Evolutionary conservation across 1,284 basidiomycete species (phyloP).

Genomic region (Ustilago nuda): DNA sequence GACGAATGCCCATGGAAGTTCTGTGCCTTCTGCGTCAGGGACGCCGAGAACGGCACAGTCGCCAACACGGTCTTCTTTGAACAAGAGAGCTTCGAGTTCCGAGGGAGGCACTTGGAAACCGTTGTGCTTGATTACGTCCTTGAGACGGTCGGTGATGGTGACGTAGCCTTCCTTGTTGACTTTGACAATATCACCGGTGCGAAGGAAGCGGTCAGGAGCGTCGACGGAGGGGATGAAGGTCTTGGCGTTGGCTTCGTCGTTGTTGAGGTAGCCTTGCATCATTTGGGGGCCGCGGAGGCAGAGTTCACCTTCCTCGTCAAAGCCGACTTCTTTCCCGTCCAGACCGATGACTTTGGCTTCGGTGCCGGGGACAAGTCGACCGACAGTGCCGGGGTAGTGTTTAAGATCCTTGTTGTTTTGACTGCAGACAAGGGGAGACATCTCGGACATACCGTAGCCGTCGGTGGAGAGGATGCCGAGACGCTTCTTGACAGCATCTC

Average conservation of each 20-base stretch:
- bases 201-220: slow-evolving; percentile 49
- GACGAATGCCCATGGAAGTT: slow-evolving; percentile 61
- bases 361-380: slow-evolving; percentile 61
- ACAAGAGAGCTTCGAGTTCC: slow-evolving; percentile 62
- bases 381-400: slow-evolving; percentile 52
- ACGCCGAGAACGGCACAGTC: slow-evolving; percentile 61
- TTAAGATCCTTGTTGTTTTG: slow-evolving; percentile 60
- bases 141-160: slow-evolving; percentile 62
- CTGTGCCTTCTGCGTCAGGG: slow-evolving; percentile 44
- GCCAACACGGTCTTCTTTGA: slow-evolving; percentile 49
- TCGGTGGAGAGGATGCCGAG: slow-evolving; percentile 61
- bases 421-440: slow-evolving; percentile 65
- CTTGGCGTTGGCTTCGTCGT: slow-evolving; percentile 60
- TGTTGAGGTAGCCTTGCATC: slow-evolving; percentile 67
- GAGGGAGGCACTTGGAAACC: slow-evolving; percentile 67
- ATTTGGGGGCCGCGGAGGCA: slow-evolving; percentile 65
- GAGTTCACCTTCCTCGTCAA: slow-evolving; percentile 62
- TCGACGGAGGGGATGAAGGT: slow-evolving; percentile 48
- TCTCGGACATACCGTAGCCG: slow-evolving; percentile 68
- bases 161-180: slow-evolving; percentile 61
- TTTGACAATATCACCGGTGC: slow-evolving; percentile 65
- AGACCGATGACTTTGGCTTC: slow-evolving; percentile 58
- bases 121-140: slow-evolving; percentile 68
- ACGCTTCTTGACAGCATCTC: slow-evolving; percentile 51
- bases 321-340: slow-evolving; percentile 50